A percentile compares a stretch with the other conserved stretches of the same genome.
These are phyloP conservation scores for Cucumis melo DNA, from an alignment of 306 rosid genomes.

Conservation along the genomic window DNA sequence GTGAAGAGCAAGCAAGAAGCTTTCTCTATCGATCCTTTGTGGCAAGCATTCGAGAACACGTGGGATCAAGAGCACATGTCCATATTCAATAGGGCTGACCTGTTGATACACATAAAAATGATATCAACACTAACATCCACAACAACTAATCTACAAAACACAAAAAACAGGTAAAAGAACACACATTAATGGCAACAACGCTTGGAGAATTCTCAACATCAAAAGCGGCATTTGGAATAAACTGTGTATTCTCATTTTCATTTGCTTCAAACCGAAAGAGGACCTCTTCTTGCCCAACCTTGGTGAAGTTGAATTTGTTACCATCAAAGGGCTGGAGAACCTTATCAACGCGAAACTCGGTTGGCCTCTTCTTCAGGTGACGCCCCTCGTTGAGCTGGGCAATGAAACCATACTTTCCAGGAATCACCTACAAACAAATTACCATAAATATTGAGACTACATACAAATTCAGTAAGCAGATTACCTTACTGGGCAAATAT, in stretches of 20 bases:
- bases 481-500: background rate
- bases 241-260: slow-evolving; percentile 56
- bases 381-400: slow-evolving; percentile 99
- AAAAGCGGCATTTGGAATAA: slow-evolving; percentile 58
- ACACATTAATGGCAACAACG: slow-evolving; percentile 81
- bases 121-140: background rate
- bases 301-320: slow-evolving; percentile 79
- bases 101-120: slow-evolving; percentile 19
- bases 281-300: slow-evolving; percentile 92
- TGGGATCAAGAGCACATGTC: slow-evolving; percentile 85
- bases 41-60: slow-evolving; percentile 64
- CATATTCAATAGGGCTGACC: slow-evolving; percentile 97
- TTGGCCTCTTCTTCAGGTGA: slow-evolving; percentile 91
- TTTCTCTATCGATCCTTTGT: slow-evolving; percentile 70
- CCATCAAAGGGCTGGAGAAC: slow-evolving; percentile 88
- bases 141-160: background rate
- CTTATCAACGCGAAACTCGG: slow-evolving; percentile 85
- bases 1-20: slow-evolving; percentile 74
- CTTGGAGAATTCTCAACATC: slow-evolving; percentile 68
- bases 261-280: slow-evolving; percentile 70
- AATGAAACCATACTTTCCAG: slow-evolving; percentile 69
- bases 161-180: slow-evolving; percentile 6
- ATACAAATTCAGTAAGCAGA: background rate
- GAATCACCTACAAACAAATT: slow-evolving; percentile 51
- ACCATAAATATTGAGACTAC: slow-evolving; percentile 7